A percentile compares a stretch with the other conserved stretches of the same genome.
These are phyloP conservation scores for Hericium coralloides DNA, from an alignment of 768 basidiomycete species.

Conservation along the genomic window DNA sequence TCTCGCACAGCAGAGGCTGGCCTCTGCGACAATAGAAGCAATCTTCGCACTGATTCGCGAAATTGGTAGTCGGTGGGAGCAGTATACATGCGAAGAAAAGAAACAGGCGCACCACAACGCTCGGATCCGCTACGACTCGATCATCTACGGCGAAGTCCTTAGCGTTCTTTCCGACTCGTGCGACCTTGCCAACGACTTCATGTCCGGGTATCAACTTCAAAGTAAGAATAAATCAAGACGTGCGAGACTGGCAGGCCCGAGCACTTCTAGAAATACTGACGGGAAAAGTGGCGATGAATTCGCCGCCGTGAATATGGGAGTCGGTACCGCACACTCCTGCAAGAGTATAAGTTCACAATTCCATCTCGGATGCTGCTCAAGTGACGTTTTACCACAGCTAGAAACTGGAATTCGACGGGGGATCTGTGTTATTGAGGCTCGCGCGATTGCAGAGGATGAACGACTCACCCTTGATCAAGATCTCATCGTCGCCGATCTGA, in stretches of 20 bases:
- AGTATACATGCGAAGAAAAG: conserved; percentile 2
- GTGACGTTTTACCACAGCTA: neutral
- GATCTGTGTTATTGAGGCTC: neutral
- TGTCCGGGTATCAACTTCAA: conserved; percentile 65
- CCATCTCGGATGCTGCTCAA: neutral
- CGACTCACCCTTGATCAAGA: neutral
- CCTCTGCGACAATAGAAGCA: conserved; percentile 88
- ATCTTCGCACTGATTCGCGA: conserved; percentile 50
- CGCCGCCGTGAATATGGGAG: conserved; percentile 51
- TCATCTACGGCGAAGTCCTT: conserved; percentile 71
- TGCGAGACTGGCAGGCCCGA: too few relatives aligned
- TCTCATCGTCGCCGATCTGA: neutral
- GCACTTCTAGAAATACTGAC: conserved; percentile 25
- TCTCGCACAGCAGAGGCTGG: conserved; percentile 78
- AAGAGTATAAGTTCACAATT: neutral
- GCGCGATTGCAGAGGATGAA: neutral
- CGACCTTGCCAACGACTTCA: conserved; percentile 64
- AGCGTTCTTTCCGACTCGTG: conserved; percentile 73
- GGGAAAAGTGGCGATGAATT: conserved; percentile 63
- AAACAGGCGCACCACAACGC: conserved; percentile 44
- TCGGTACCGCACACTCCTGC: conserved; percentile 65
- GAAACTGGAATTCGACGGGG: neutral
- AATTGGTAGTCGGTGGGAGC: neutral
- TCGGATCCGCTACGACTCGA: conserved; percentile 77
- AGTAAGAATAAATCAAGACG: neutral